Percentiles rank a stretch among this genome's conserved stretches.
These are phyloP conservation scores for Saitoella complicata DNA, from an alignment of 805 yeast species.

Conservation along the genomic window DNA sequence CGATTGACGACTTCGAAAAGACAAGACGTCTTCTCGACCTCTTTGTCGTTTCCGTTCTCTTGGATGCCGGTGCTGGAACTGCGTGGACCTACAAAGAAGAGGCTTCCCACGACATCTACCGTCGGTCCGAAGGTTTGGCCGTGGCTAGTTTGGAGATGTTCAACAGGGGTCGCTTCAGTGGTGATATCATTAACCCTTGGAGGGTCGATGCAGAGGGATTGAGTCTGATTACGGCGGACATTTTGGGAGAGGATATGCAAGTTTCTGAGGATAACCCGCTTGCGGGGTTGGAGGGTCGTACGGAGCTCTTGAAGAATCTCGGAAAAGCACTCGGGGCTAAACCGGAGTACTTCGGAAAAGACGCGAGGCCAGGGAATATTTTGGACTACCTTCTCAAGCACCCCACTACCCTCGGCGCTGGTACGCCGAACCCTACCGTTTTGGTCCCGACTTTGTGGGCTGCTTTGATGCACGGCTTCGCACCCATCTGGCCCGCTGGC, in stretches of 20 bases:
- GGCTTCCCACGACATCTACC: conserved; percentile 19
- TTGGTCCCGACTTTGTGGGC: conserved; percentile 37
- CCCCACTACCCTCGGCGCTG: conserved; percentile 11
- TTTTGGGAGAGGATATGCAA: conserved; percentile 32
- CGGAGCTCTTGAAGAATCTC: conserved; percentile 29
- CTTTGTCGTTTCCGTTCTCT: conserved; percentile 41
- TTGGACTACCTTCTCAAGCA: conserved; percentile 29
- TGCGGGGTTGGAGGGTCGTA: conserved; percentile 40
- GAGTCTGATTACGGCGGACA: conserved; percentile 21
- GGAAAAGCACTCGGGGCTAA: conserved; percentile 31
- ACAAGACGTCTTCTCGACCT: conserved; percentile 41
- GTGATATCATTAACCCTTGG: conserved; percentile 20
- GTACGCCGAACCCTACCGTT: conserved; percentile 16
- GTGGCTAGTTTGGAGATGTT: conserved; percentile 44
- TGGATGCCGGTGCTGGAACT: conserved; percentile 58
- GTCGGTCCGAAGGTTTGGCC: conserved; percentile 49
- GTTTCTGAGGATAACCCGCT: conserved; percentile 32
- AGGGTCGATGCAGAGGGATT: conserved; percentile 32
- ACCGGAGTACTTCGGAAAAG: conserved; percentile 29
- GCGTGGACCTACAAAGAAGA: conserved; percentile 34
- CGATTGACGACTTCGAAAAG: conserved; percentile 26
- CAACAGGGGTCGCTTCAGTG: conserved; percentile 30
- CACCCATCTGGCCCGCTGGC: conserved; percentile 39
- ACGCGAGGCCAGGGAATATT: conserved; percentile 37
- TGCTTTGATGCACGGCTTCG: conserved; percentile 38